Percentiles rank a stretch among this genome's conserved stretches.
phyloP scores from a whole-genome alignment of 441 rosid genomes.

The Bruguiera hainesii region DNA sequence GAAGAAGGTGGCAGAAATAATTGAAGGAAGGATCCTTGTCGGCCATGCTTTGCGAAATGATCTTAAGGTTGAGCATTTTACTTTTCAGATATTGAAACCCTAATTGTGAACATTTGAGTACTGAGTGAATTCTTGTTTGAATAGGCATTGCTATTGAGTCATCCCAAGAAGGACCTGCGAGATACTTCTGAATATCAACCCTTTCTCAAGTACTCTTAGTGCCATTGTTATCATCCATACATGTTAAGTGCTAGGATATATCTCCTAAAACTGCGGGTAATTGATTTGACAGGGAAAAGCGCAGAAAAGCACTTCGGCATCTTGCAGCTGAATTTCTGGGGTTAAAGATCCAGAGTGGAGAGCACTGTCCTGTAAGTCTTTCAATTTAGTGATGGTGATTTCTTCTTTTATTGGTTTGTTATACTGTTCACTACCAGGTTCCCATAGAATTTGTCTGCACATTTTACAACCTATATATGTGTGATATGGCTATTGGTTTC shows the following conservation, averaged over 20 bases:
- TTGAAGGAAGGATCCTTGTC: constrained; percentile 75
- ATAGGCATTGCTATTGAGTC: constrained; percentile 77
- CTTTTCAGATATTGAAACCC: background rate
- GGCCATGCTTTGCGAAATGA: constrained; percentile 96
- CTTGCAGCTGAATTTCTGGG: constrained; percentile 77
- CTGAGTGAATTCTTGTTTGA: background rate
- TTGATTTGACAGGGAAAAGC: constrained; percentile 48
- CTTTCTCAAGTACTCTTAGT: constrained; percentile 57
- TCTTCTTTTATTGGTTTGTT: background rate
- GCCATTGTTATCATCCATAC: constrained; percentile 11
- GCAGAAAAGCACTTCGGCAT: constrained; percentile 70
- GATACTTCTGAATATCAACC: constrained; percentile 84
- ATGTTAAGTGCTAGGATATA: constrained; percentile 2
- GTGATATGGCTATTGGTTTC: background rate
- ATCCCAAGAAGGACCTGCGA: constrained; percentile 73
- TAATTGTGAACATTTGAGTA: background rate
- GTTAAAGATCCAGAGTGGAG: constrained; percentile 81
- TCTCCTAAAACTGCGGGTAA: constrained; percentile 8
- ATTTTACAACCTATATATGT: background rate
- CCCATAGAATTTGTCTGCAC: background rate
- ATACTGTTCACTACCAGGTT: background rate
- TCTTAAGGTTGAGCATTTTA: constrained; percentile 62
- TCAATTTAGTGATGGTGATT: constrained; percentile 13
- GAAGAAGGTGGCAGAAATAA: constrained; percentile 79
- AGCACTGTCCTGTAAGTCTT: constrained; percentile 85